Conservation (phyloP, 2,329 filamentous ascomycete species). For the Trichoderma brevicompactum region DNA sequence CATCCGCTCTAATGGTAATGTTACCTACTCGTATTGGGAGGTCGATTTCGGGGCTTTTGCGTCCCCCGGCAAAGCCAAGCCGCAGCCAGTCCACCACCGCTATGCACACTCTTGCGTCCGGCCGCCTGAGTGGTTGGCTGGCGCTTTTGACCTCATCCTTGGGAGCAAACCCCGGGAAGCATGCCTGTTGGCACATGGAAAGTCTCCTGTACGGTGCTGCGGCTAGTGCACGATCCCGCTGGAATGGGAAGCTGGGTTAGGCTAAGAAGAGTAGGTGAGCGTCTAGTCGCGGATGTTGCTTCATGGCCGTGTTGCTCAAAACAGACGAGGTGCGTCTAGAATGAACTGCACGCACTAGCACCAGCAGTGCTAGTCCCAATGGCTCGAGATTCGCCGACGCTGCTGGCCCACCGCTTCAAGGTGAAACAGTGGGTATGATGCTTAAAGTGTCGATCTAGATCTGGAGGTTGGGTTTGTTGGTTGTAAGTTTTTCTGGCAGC, state of each 20-base stretch:
- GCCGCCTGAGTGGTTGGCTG: conserved; percentile 15
- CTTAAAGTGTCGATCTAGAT: conserved; percentile 22
- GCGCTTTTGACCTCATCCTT: neutral
- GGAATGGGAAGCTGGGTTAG: conserved; percentile 29
- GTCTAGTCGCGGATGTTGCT: conserved; percentile 16
- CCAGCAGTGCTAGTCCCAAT: neutral
- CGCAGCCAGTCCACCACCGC: no score
- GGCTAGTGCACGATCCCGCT: conserved; percentile 29
- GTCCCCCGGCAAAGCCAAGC: conserved; percentile 26
- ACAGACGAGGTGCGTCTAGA: neutral
- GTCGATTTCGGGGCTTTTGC: conserved; percentile 16
- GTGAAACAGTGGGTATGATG: conserved; percentile 23
- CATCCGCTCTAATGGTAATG: conserved; percentile 29
- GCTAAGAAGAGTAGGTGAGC: conserved; percentile 24
- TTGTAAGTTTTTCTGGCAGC: no score
- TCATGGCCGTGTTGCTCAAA: neutral
- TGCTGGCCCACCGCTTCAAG: conserved; percentile 11
- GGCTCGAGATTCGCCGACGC: conserved; percentile 23
- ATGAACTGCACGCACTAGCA: conserved; percentile 6
- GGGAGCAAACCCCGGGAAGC: conserved; percentile 1
- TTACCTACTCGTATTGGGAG: conserved; percentile 29
- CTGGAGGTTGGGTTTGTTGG: conserved; percentile 3
- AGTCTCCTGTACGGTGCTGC: conserved; percentile 1
- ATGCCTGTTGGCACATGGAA: conserved; percentile 29
- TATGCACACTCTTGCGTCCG: conserved; percentile 14